Percentiles rank a stretch among this genome's conserved stretches.
These are phyloP conservation scores for Solanum tarijense DNA, from an alignment of 257 asterid species.

Conservation along the genomic window DNA sequence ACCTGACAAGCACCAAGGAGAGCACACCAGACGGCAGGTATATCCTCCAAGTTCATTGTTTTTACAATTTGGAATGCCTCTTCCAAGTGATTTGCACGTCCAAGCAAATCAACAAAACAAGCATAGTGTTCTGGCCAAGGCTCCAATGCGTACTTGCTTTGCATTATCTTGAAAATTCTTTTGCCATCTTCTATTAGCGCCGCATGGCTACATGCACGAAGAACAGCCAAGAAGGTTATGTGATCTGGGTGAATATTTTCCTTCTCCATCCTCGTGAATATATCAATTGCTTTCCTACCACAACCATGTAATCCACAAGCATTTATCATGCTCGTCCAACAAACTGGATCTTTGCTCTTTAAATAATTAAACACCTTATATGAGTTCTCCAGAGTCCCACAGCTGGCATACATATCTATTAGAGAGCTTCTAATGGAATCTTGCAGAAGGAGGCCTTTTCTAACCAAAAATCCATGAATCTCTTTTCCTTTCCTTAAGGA, in stretches of 20 bases:
- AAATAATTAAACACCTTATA: slow-evolving; percentile 33
- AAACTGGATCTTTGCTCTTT: slow-evolving; percentile 30
- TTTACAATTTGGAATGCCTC: slow-evolving; percentile 51
- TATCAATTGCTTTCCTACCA: slow-evolving; percentile 37
- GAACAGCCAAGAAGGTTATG: slow-evolving; percentile 54
- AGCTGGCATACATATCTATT: slow-evolving; percentile 64
- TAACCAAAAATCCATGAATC: slow-evolving; percentile 56
- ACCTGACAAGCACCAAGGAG: slow-evolving; percentile 64
- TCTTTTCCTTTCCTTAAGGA: slow-evolving; percentile 66
- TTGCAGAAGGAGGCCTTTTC: slow-evolving; percentile 34
- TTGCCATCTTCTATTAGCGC: slow-evolving; percentile 65
- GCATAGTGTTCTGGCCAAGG: slow-evolving; percentile 91
- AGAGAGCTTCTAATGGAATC: slow-evolving; percentile 62
- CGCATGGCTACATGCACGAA: slow-evolving; percentile 80
- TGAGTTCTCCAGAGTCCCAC: slow-evolving; percentile 56
- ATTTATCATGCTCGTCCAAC: slow-evolving; percentile 72
- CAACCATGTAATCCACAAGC: slow-evolving; percentile 80
- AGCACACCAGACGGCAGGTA: slow-evolving; percentile 63
- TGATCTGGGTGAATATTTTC: slow-evolving; percentile 49
- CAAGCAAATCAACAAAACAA: slow-evolving; percentile 77
- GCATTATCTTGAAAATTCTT: slow-evolving; percentile 35
- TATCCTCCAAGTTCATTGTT: slow-evolving; percentile 44
- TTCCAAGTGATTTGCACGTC: slow-evolving; percentile 64
- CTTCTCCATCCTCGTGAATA: slow-evolving; percentile 40
- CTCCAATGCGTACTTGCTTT: slow-evolving; percentile 34